phyloP scores from a whole-genome alignment of 768 basidiomycete species.

The Boletus reticuloceps region DNA sequence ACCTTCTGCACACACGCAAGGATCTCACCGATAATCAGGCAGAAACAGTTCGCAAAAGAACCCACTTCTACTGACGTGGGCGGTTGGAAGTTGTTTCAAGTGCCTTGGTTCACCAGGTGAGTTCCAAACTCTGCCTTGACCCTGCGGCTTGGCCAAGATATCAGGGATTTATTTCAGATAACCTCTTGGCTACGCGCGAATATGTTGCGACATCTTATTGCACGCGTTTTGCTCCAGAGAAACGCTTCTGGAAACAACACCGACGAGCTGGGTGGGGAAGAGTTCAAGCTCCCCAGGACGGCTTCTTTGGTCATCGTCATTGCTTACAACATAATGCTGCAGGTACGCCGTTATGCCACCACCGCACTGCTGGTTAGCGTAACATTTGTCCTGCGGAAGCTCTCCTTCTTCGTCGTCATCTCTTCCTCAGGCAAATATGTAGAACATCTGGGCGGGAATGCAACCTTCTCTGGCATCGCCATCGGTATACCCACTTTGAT shows the following conservation, averaged over 20 bases:
- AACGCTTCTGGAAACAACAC: constrained; percentile 9
- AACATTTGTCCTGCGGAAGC: constrained; percentile 31
- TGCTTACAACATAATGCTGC: constrained; percentile 41
- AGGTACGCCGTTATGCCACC: constrained; percentile 32
- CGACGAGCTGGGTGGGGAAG: constrained; percentile 21
- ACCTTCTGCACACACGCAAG: too few relatives aligned
- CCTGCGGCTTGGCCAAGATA: too few relatives aligned
- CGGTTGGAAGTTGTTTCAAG: too few relatives aligned
- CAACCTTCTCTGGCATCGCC: constrained; percentile 66
- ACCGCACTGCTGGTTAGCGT: not conserved
- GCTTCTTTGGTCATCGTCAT: constrained; percentile 47
- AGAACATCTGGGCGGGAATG: constrained; percentile 57
- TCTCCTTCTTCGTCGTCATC: constrained; percentile 68
- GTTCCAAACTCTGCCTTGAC: not conserved
- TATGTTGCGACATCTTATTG: constrained; percentile 10
- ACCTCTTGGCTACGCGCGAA: not conserved
- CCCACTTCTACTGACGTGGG: too few relatives aligned
- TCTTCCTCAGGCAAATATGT: constrained; percentile 66
- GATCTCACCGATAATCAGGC: too few relatives aligned
- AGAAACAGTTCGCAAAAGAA: too few relatives aligned
- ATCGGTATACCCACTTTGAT: constrained; percentile 67
- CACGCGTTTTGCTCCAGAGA: not conserved
- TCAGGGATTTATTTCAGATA: too few relatives aligned
- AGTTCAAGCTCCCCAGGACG: constrained; percentile 48
- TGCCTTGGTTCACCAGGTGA: not conserved